Percentiles rank a stretch among this genome's conserved stretches.
Conservation (phyloP, 768 basidiomycete genomes). For the Psilocybe tampanensis region DNA sequence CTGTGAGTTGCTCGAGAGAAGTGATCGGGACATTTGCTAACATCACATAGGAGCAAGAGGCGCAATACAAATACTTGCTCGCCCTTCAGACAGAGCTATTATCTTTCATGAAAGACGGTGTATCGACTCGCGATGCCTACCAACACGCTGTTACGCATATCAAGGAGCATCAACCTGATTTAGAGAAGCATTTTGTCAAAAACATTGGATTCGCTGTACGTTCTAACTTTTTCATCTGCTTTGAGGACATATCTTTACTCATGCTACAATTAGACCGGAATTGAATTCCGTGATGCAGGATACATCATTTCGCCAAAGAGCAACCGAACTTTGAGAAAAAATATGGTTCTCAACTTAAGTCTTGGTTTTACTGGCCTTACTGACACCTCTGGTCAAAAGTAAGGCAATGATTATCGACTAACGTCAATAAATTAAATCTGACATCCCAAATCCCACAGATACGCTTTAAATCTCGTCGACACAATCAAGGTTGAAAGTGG, state of each 20-base stretch:
- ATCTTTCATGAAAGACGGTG: constrained; percentile 77
- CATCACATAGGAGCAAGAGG: constrained; percentile 80
- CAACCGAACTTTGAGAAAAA: constrained; percentile 62
- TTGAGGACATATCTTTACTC: neutral
- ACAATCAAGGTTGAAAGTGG: constrained; percentile 79
- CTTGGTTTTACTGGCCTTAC: constrained; percentile 85
- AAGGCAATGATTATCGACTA: constrained; percentile 19
- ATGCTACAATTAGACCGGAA: constrained; percentile 67
- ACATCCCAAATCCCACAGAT: constrained; percentile 45
- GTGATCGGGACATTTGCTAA: neutral
- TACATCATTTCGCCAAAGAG: constrained; percentile 88
- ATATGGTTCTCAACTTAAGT: constrained; percentile 85
- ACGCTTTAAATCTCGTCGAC: constrained; percentile 86
- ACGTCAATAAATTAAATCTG: neutral
- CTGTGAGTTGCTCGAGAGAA: constrained; percentile 43
- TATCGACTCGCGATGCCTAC: constrained; percentile 79
- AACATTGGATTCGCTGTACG: constrained; percentile 88
- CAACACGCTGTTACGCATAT: constrained; percentile 71
- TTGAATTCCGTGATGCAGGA: constrained; percentile 91
- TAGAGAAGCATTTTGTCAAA: constrained; percentile 87
- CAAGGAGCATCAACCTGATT: constrained; percentile 75
- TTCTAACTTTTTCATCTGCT: constrained; percentile 12
- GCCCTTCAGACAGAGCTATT: constrained; percentile 79
- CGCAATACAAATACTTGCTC: constrained; percentile 78
- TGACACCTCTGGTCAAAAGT: constrained; percentile 82